Evolutionary conservation across 352 stramenopile species (phyloP), one percentile per base, ranked within the genome.

Genomic region (Pythium biforme): DNA sequence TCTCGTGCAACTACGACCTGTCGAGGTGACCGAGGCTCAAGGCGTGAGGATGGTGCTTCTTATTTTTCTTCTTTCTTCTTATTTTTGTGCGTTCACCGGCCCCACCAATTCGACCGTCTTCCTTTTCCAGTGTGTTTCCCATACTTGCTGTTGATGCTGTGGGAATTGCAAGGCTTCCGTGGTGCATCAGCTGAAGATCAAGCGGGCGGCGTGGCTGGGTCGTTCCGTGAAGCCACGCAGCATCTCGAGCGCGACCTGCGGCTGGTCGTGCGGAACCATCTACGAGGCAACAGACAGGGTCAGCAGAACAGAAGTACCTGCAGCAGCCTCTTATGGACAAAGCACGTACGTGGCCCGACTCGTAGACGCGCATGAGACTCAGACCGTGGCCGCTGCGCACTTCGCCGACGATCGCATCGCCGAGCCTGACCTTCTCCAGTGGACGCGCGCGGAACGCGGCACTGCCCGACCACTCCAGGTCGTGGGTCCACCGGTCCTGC

Each of bases 241-340:
- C 37, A 93, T 68, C 1, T 83, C 74, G 25, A 77, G 73, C 12
- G 77, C 55, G 1, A 71, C 65, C 2, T 66, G 62, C 3, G 85
- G 85, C 58, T 94, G 81, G 60, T 92, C 83, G 27, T 79, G 78
- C 43, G 83, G 79, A 27, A 92, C 83, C 85, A 92, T 92, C 85
- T 62, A 62, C 49, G 46, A 2, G 2, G 2, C 37, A 43, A 5
- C 14, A 41, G 15, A 41, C 31, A 34, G 10, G 31, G 15, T 8
- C 17, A 4, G 10, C 26, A 40, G 9, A 54, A 17, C n/a, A n/a
- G n/a, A n/a, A n/a, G n/a, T n/a, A n/a, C n/a, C n/a, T n/a, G n/a
- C n/a, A n/a, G n/a, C n/a, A n/a, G n/a, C n/a, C n/a, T 25, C 17
- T 25, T 3, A 10, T 17, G 19, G 17, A 10, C 34, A 5, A 1